These are phyloP conservation scores for Talaromyces sp. DNA, from an alignment of 2,329 filamentous ascomycete species.

Conservation along the genomic window DNA sequence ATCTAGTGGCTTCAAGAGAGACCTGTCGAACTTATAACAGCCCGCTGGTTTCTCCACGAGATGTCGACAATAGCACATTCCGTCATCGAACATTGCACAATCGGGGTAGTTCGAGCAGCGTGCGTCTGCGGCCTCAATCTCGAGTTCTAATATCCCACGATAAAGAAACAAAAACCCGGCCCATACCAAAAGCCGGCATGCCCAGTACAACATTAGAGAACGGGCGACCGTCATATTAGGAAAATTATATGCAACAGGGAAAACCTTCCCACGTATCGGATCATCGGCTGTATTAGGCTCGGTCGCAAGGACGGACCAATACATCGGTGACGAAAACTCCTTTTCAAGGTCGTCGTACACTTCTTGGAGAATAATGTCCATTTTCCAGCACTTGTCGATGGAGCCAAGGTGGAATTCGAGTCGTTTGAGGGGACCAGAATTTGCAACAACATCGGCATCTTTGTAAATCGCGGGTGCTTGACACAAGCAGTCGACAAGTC, in stretches of 20 bases:
- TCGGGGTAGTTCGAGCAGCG: slow-evolving; percentile 5
- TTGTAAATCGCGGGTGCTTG: slow-evolving; percentile 20
- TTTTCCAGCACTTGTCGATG: slow-evolving; percentile 20
- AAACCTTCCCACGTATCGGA: slow-evolving; percentile 14
- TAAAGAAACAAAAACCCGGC: slow-evolving; percentile 28
- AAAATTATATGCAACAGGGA: slow-evolving; percentile 27
- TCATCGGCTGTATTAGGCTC: slow-evolving; percentile 7
- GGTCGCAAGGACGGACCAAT: slow-evolving; percentile 23
- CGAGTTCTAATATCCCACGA: slow-evolving; percentile 16
- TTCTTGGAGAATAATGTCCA: slow-evolving; percentile 20
- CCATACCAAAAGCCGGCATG: slow-evolving; percentile 27
- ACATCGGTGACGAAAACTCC: slow-evolving; percentile 19
- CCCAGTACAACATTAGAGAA: slow-evolving; percentile 29
- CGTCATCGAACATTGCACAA: slow-evolving; percentile 2
- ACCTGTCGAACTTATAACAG: slow-evolving; percentile 7
- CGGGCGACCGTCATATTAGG: slow-evolving; percentile 19
- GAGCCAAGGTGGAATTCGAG: slow-evolving; percentile 14
- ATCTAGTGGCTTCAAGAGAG: slow-evolving; percentile 17
- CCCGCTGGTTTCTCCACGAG: slow-evolving; percentile 1
- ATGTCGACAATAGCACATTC: slow-evolving; percentile 6
- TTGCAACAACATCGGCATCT: slow-evolving; percentile 11
- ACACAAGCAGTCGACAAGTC: slow-evolving; percentile 26
- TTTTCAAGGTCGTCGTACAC: slow-evolving; percentile 21
- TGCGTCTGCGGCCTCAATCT: slow-evolving; percentile 6
- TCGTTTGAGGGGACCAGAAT: slow-evolving; percentile 12